Evolutionary conservation across 2,329 filamentous ascomycete species (phyloP), one percentile per base, ranked within the genome.

Genomic region (Calonectria crousiana): DNA sequence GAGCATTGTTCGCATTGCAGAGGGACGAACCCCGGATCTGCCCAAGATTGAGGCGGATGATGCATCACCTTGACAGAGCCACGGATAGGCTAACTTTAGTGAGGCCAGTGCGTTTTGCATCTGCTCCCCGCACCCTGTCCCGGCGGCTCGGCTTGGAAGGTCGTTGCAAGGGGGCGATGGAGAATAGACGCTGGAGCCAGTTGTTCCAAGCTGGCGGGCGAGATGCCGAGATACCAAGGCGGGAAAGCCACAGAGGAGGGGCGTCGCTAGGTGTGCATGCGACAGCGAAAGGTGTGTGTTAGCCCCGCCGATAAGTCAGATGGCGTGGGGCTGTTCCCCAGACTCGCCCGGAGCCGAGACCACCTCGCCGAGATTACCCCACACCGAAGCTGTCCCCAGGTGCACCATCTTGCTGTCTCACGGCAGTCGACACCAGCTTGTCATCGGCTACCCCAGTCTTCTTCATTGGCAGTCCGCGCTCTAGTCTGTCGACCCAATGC

Each of bases 291-390:
- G 20, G 26, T 41, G 51, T 26, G 20, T 2, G n/a, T 20, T n/a
- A 16, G 20, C 36, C 36, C 52, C 23, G 28, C 51, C 26, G 66
- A 68, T 58, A 60, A 28, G 44, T 49, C 36, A 56, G 52, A 34
- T 44, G n/a, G 20, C 30, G 52, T 53, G 38, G 66, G 51, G 32
- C 36, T 16, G 32, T 23, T 58, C 38, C 38, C 26, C 51, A 26
- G 38, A 49, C 28, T 56, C 28, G 44, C 36, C 66, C 66, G 66
- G 66, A 69, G 38, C 66, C 66, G 66, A 68, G 49, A 68, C 51
- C 14, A 6, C 6, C 30, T 34, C 36, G 13, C 36, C 20, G 30
- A n/a, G 5, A n/a, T 47, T 47, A 56, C 38, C 38, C 66, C 66
- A 53, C 66, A 69, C 52, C 38, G 20, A 47, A 47, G 28, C 38